Evolutionary conservation across 176 grass and related monocot species (phyloP), one percentile per base, ranked within the genome.

Genomic region (Ampelocalamus luodianensis): DNA sequence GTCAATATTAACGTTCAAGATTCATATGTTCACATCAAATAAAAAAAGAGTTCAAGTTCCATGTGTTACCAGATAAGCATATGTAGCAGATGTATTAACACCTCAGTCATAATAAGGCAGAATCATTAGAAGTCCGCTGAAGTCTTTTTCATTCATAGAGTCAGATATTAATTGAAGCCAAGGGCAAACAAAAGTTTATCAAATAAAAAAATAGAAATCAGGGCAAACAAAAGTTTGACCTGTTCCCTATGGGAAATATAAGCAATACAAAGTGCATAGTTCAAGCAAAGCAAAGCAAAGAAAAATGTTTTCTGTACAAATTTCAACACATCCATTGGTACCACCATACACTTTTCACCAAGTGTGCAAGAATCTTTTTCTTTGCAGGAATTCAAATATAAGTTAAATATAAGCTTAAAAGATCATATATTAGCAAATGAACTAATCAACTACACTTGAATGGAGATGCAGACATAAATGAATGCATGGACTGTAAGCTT

Each of bases 31-130:
- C 5, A 5, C 17, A 6, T 51, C 38, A 62, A 78, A 62, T 44
- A 62, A 78, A 78, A 78, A 13, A 78, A 62, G 13, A 78, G 8
- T 78, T 45, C 56, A 65, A 20, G 16, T 27, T 66, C 39, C 61
- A 63, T 78, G 20, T 8, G 0, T 64, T 63, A 39, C 15, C 15
- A 78, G 39, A 14, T 26, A 62, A 26, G 22, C 23, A 39, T 77
- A 9, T 8, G 14, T 10, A 78, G 22, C 11, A 24, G 54, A 42
- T 62, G 27, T 27, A 78, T 18, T 18, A 48, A 32, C 23, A 32
- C 13, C n/a, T 64, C 39, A 48, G 15, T 48, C 26, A 12, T 40
- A 59, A 22, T 22, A 24, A 76, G 13, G 50, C 55, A 29, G 51
- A 58, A 40, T 23, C 55, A 38, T 1, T 11, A 24, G 50, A 20